Base-by-base conservation (phyloP, 2,329 filamentous ascomycete species). In the Piedraia hortae region DNA sequence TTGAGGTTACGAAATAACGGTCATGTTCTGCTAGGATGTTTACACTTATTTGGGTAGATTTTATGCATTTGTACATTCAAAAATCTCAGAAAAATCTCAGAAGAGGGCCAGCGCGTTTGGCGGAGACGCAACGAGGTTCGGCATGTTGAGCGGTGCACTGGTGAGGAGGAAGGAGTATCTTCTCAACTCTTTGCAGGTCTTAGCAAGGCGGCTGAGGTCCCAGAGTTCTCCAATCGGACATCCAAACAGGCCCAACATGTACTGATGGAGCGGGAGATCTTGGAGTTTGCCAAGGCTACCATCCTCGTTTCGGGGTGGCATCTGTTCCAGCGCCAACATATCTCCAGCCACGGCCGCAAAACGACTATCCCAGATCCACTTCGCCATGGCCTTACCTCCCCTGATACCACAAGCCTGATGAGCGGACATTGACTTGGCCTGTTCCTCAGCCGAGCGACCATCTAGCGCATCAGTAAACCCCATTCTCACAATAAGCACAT, bases 321-420 rank as follows among this genome's bases (percentile, higher is more conserved):
- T 38, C 6, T 35, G 33, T 31, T 64, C 60, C 28, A 59, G 55
- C 4, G 45, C 48, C 6, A 59, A 53, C 21, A 51, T 49, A 26
- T 67, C 61, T 2, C 59, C 56, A 0, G 52, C 61, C 0, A 63
- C 50, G 2, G 60, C 61, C 0, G 57, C 43, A 30, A 66, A 62
- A 8, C 47, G 42, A 21, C 53, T 47, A 24, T 62, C 52, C 58
- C 59, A 65, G 10, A 64, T 42, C 59, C 60, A 66, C 16, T 49
- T 45, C 8, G 61, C 44, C 4, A 50, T 52, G 4, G 46, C 47
- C 9, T 51, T 43, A 2, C 48, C 50, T 1, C 52, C 51, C 21
- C 57, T 47, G 2, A 61, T 43, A 33, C 36, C 50, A 18, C 35
- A 39, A 6, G 33, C 29, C 4, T 32, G 24, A 18, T 40, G 35